Conservation (phyloP, 345 rosid species). For the Arabis hirsuta region DNA sequence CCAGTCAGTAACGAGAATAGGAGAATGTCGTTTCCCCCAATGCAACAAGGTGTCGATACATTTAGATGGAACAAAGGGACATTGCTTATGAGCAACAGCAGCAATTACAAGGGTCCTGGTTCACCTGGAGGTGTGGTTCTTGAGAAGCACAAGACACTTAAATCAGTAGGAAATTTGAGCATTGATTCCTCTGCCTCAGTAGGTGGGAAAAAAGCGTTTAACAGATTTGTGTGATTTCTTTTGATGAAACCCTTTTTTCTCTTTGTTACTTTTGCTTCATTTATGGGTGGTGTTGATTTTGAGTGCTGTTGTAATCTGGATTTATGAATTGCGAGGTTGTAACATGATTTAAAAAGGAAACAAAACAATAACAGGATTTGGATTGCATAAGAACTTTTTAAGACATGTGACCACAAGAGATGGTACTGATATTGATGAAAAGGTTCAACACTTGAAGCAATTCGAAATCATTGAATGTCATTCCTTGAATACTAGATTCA, state of each 20-base stretch:
- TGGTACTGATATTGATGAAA: conserved; percentile 6
- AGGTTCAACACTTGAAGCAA: conserved; percentile 9
- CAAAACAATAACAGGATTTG: conserved; percentile 15
- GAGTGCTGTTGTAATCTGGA: conserved; percentile 46
- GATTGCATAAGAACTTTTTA: conserved; percentile 20
- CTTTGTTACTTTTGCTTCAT: conserved; percentile 22
- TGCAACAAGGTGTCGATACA: conserved; percentile 57
- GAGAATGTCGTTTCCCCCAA: conserved; percentile 68
- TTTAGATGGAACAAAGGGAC: conserved; percentile 72
- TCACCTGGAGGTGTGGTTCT: conserved; percentile 56
- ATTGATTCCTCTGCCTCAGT: conserved; percentile 79
- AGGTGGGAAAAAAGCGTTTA: conserved; percentile 81
- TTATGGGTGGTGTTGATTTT: conserved; percentile 54
- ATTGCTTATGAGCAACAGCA: conserved; percentile 43
- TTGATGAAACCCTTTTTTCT: conserved; percentile 25
- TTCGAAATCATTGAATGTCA: not conserved
- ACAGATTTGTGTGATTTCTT: conserved; percentile 86
- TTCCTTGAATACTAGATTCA: not conserved
- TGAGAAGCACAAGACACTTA: conserved; percentile 54
- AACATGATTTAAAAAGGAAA: conserved; percentile 46
- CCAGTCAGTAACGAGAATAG: conserved; percentile 71
- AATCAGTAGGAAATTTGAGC: conserved; percentile 72
- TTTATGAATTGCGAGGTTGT: conserved; percentile 46
- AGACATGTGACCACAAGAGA: not conserved
- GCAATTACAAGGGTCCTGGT: conserved; percentile 30